Evolutionary conservation across 176 grass and related monocot species (phyloP).

Genomic region (Lolium perenne): DNA sequence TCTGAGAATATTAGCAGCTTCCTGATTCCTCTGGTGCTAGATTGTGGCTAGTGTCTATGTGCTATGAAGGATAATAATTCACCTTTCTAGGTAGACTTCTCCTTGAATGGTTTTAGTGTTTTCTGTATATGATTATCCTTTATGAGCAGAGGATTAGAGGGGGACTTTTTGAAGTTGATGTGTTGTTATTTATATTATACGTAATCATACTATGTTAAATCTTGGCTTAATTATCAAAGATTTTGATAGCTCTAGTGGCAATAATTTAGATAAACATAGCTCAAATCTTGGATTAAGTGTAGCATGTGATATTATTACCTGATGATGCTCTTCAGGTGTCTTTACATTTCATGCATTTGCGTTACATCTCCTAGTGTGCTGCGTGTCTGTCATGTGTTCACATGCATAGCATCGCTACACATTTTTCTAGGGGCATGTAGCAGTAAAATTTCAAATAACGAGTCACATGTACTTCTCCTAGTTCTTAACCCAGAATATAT

Average conservation of each 20-base stretch:
- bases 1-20: neutral
- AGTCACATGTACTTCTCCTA: slow-evolving; percentile 2
- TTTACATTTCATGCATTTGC: too few relatives aligned
- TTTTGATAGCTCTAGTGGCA: too few relatives aligned
- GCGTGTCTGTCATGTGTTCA: neutral
- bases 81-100: neutral
- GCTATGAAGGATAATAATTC: neutral
- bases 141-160: too few relatives aligned
- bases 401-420: slow-evolving; percentile 21
- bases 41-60: neutral
- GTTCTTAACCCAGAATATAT: slow-evolving; percentile 29
- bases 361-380: neutral
- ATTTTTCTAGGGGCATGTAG: slow-evolving; percentile 11
- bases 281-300: too few relatives aligned
- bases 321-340: too few relatives aligned
- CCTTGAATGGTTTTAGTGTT: neutral
- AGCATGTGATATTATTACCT: too few relatives aligned
- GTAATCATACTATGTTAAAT: too few relatives aligned
- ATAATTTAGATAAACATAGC: too few relatives aligned
- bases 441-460: slow-evolving; percentile 18
- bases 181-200: too few relatives aligned
- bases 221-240: too few relatives aligned
- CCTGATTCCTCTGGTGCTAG: neutral
- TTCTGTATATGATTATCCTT: too few relatives aligned
- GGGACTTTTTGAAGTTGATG: too few relatives aligned